These are phyloP conservation scores for Suillus americanus DNA, from an alignment of 768 basidiomycete species.

Conservation along the genomic window DNA sequence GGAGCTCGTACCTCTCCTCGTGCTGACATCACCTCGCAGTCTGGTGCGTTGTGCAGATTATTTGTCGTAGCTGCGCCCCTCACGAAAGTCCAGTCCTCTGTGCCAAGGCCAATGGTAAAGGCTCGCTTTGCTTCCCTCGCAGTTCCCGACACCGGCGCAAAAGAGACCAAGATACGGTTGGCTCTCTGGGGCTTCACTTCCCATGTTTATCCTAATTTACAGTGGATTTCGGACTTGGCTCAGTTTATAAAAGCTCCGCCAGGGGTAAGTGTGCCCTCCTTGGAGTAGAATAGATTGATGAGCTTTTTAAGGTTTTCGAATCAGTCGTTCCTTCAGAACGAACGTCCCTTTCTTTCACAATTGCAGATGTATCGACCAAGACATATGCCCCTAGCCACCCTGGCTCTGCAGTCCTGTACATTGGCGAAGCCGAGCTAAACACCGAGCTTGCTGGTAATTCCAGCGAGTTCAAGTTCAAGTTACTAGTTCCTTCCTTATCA, in stretches of 20 bases:
- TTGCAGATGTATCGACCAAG: conserved; percentile 68
- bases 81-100: conserved; percentile 36
- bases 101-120: conserved; percentile 54
- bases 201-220: conserved; percentile 58
- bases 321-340: conserved; percentile 88
- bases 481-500: conserved; percentile 48
- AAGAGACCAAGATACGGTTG: conserved; percentile 74
- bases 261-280: conserved; percentile 56
- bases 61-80: neutral
- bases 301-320: conserved; percentile 71
- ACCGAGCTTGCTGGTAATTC: conserved; percentile 75
- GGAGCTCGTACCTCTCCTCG: conserved; percentile 41
- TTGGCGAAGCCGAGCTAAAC: conserved; percentile 65
- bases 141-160: conserved; percentile 60
- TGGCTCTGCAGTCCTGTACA: conserved; percentile 65
- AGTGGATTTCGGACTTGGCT: conserved; percentile 61
- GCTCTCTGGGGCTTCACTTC: conserved; percentile 64
- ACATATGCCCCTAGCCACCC: conserved; percentile 54
- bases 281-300: conserved; percentile 3
- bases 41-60: conserved; percentile 45
- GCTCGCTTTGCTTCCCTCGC: conserved; percentile 66
- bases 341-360: conserved; percentile 65
- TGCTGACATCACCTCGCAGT: conserved; percentile 54
- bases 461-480: conserved; percentile 49
- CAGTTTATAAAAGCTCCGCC: conserved; percentile 80